Evolutionary conservation across 139 green algal genomes (phyloP), one percentile per base, ranked within the genome.

Genomic region (Mesotaenium endlicherianum): DNA sequence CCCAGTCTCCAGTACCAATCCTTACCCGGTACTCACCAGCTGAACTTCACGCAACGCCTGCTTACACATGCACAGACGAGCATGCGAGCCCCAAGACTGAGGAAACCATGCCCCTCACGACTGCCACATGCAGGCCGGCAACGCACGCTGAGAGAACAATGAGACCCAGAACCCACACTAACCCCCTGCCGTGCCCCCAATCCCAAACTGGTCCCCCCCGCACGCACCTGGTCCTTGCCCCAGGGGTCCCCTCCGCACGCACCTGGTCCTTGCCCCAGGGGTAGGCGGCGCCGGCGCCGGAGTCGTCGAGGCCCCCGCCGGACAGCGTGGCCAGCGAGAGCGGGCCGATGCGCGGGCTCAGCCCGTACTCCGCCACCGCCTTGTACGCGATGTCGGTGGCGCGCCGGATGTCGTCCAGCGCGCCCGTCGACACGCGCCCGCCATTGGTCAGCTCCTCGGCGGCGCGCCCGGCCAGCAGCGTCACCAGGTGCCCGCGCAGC

Each of bases 401-500:
- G 0, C 94, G 85, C 38, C 93, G 75, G 50, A 98, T 97, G 91
- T 98, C 95, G 75, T 98, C 95, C 20, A 72, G 42, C 2, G 93
- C 94, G 34, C 91, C 92, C 8, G 90, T 91, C 20, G 82, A 91
- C 11, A 94, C 53, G 11, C 91, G 50, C 8, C 81, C 81, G 34
- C 78, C 77, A 50, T 88, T 97, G 0, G 88, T 93, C 30, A 97
- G 82, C 70, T 93, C 88, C 91, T 98, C 95, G 0, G 95, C 95
- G 14, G 95, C 95, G 0, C 95, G 79, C 1, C 95, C 95, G 17
- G 94, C 95, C 89, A 98, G 93, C 3, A 98, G 91, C 80, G 93
- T 95, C 17, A 90, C 92, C 81, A 98, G 86, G 86, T 94, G 93
- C 0, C 91, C 95, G 2, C 93, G 89, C 50, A 98, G 92, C 88